These are phyloP conservation scores for Phycomyces nitens DNA, from an alignment of 192 early-diverging fungal genomes.

Conservation along the genomic window DNA sequence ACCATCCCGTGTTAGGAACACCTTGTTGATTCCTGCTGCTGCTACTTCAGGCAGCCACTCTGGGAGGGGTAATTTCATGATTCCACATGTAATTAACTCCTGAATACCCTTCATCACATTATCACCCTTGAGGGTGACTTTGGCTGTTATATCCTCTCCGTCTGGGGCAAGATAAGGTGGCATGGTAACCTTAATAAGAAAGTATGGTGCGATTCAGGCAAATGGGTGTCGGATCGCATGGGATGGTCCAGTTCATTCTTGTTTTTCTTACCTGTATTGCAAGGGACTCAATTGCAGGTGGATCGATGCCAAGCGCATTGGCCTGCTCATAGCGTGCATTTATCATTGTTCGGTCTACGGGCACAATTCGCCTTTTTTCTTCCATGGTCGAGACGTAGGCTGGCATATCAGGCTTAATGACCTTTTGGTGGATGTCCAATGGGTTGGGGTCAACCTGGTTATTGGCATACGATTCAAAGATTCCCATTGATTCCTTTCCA, in stretches of 20 bases:
- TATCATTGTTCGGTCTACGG: background rate
- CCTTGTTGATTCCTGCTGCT: background rate
- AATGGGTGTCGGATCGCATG: too few species aligned
- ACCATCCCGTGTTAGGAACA: background rate
- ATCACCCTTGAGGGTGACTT: background rate
- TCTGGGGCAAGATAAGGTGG: background rate
- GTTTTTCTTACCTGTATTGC: background rate
- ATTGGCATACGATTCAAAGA: background rate
- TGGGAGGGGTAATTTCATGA: background rate
- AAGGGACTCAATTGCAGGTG: background rate
- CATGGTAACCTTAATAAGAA: background rate
- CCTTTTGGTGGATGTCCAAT: background rate
- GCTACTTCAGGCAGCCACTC: background rate
- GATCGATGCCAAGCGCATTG: background rate
- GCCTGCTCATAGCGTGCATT: background rate
- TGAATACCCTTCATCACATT: background rate
- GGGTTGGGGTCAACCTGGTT: background rate
- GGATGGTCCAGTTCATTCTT: too few species aligned
- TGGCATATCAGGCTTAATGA: background rate
- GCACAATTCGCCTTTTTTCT: background rate
- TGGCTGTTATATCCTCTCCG: background rate
- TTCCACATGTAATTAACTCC: background rate
- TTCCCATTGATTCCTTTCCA: background rate
- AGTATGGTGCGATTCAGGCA: too few species aligned
- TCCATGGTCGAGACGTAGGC: background rate